Evolutionary conservation across 345 rosid genomes (phyloP), one percentile per base, ranked within the genome.

Genomic region (Eucalyptus caleyi): DNA sequence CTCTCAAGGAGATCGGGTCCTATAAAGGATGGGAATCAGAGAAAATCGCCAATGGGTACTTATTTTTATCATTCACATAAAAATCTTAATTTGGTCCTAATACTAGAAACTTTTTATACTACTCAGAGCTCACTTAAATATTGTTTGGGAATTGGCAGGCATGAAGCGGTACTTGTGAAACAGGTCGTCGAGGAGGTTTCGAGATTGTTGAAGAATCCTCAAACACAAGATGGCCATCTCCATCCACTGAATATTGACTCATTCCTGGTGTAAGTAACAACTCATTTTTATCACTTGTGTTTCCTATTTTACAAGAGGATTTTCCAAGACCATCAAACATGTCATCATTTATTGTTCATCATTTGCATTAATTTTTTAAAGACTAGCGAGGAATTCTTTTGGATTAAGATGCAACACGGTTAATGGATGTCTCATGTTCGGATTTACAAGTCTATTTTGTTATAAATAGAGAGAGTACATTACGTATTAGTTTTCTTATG

Each of bases 341-440:
- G 40, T 32, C 42, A 3, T 67, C 80, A 67, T 14, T 30, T 54
- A 21, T 2, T 54, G 60, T 54, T 54, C 0, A 54, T 21, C 60
- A 54, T 54, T 23, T 67, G 42, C 3, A 8, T 15, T 67, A 9
- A 32, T 67, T 16, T 67, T 67, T 4, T 32, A 32, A 67, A 32
- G 5, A 15, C 0, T 8, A 0, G 42, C 0, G 3, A 32, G 6
- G 0, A 67, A 9, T 16, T 67, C 23, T 67, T 32, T n/a, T 1
- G 21, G 37, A n/a, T 65, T 65, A 2, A 7, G 2, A 65, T 65
- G 37, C 77, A 4, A n/a, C 77, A 65, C 2, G 11, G 9, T 2
- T 65, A 16, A 67, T 9, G 77, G 77, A 16, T 15, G 37, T 7
- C 21, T n/a, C 11, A n/a, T 7, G 21, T 67, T 16, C 10, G 2